phyloP scores from a whole-genome alignment of 108 stramenopile genomes.

The Hondaea fermentalgiana region DNA sequence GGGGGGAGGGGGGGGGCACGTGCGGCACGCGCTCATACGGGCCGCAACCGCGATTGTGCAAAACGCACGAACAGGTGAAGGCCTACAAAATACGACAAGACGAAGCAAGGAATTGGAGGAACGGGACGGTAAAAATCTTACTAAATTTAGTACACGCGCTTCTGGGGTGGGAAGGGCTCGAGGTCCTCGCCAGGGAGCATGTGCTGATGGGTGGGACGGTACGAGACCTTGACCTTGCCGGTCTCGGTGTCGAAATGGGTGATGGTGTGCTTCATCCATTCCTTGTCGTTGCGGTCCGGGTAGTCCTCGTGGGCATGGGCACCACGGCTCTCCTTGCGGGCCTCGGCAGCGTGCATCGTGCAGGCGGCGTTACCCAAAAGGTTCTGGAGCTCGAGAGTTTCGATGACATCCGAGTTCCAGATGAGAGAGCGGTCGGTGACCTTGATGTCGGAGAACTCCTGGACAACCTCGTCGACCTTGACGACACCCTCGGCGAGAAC shows the following conservation, averaged over 20 bases:
- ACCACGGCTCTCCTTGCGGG: slow-evolving; percentile 87
- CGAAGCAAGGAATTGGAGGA: not conserved
- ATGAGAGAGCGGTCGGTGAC: slow-evolving; percentile 87
- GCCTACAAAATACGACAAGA: not conserved
- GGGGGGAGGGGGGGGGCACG: too few relatives aligned
- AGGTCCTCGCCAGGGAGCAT: slow-evolving; percentile 91
- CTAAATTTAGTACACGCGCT: slow-evolving; percentile 80
- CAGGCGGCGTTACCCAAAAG: slow-evolving; percentile 82
- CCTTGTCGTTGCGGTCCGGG: slow-evolving; percentile 79
- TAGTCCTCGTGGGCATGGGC: slow-evolving; percentile 98
- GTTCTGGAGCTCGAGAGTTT: slow-evolving; percentile 84
- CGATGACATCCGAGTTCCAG: slow-evolving; percentile 98
- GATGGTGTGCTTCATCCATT: slow-evolving; percentile 98
- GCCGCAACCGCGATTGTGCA: too few relatives aligned
- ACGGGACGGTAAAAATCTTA: not conserved
- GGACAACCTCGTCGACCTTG: slow-evolving; percentile 77
- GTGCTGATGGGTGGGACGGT: slow-evolving; percentile 85
- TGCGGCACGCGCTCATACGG: too few relatives aligned
- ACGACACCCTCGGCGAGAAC: slow-evolving; percentile 67
- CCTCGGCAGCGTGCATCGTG: slow-evolving; percentile 93
- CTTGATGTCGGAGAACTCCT: slow-evolving; percentile 70
- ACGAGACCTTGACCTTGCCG: slow-evolving; percentile 74
- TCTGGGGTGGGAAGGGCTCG: slow-evolving; percentile 77
- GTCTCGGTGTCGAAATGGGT: slow-evolving; percentile 79
- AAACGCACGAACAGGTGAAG: not conserved